Conservation (phyloP, 768 basidiomycete species). For the Cystofilobasidium macerans region DNA sequence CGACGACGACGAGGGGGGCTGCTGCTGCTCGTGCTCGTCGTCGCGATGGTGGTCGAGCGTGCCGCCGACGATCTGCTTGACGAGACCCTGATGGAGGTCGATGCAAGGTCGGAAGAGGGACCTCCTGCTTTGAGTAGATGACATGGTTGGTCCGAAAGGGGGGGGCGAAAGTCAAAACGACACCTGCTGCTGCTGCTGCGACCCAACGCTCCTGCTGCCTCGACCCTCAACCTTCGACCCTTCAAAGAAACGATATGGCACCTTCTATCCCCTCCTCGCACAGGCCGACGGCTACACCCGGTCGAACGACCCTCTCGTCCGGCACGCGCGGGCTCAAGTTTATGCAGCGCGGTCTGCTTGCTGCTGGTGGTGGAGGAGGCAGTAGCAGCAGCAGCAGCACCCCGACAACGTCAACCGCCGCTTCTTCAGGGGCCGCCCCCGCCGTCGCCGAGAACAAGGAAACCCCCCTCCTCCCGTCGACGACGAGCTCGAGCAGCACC, state of each 20-base stretch:
- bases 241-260: neutral
- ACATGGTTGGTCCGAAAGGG: neutral
- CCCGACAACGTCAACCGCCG: neutral
- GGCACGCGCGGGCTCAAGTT: conserved; percentile 23
- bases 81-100: conserved; percentile 86
- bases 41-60: conserved; percentile 80
- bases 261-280: neutral
- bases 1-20: conserved; percentile 61
- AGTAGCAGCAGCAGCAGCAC: no score
- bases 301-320: neutral
- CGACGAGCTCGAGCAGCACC: neutral
- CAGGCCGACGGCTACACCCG: neutral
- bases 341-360: conserved; percentile 20
- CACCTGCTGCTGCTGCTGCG: no score
- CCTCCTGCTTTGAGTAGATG: neutral
- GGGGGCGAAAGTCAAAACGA: neutral
- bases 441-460: neutral
- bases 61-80: conserved; percentile 97
- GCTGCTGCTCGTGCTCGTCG: conserved; percentile 94
- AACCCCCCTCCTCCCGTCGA: neutral
- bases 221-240: neutral
- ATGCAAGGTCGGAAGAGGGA: conserved; percentile 79
- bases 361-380: no score
- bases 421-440: neutral
- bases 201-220: neutral